phyloP scores from a whole-genome alignment of 257 asterid genomes.

The Solanum raphanifolium region DNA sequence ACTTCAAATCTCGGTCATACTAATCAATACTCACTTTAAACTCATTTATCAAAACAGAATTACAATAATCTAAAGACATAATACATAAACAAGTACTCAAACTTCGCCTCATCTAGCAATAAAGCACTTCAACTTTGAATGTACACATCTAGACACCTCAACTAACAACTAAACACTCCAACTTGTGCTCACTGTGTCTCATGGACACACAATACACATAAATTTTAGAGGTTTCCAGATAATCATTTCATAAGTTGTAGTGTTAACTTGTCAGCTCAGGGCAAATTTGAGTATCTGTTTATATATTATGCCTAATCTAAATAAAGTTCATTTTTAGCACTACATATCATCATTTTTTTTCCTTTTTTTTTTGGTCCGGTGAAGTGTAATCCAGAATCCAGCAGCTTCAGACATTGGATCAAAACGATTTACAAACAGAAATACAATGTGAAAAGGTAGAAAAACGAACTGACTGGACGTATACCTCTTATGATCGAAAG shows the following conservation, averaged over 20 bases:
- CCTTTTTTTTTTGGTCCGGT: not conserved
- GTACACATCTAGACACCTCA: not conserved
- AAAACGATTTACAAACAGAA: not conserved
- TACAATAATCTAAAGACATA: not conserved
- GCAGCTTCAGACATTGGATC: not conserved
- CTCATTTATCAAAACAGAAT: not conserved
- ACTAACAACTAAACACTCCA: not conserved
- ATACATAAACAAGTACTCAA: not conserved
- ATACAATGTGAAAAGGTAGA: not conserved
- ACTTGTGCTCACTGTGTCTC: not conserved
- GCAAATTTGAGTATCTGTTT: not conserved
- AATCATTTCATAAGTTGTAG: not conserved
- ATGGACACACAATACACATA: not conserved
- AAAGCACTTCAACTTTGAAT: not conserved
- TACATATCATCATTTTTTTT: not conserved
- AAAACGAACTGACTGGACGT: slow-evolving; percentile 9
- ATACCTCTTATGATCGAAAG: slow-evolving; percentile 80
- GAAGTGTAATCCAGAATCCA: not conserved
- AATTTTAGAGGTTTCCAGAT: not conserved
- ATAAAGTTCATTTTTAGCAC: not conserved
- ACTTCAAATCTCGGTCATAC: not conserved
- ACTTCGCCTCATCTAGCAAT: not conserved
- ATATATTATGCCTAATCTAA: not conserved
- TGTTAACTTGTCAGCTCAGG: not conserved
- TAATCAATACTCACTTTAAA: not conserved